Base-by-base conservation (phyloP, 1,284 basidiomycete genomes). In the Sanghuangporus weigelae region DNA sequence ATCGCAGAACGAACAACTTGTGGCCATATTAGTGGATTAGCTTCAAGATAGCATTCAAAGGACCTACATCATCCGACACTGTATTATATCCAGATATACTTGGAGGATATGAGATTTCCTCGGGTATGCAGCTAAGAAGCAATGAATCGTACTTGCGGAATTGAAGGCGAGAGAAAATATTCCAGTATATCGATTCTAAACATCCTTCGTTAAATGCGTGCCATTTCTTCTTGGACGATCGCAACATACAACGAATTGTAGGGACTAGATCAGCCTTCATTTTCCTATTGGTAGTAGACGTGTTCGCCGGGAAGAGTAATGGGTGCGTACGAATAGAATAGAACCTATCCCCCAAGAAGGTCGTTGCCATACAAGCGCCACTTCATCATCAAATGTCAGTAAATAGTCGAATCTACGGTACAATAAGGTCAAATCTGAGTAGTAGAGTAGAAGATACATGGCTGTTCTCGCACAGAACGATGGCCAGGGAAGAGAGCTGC, bases 161-260 rank as follows among this genome's bases (percentile, higher is more conserved):
- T 57, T 57, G 38, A 57, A 57, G 0, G 56, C 56, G n/a, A 57
- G 40, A 23, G 56, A 21, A 38, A 57, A 57, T 21, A 57, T n/a
- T 12, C 56, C 56, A 35, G 40, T 10, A n/a, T 57, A 57, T 5
- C 56, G 56, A 44, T 57, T 57, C 56, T 57, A 23, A 26, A 16
- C 3, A 14, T 19, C 12, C 16, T 1, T 26, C 7, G 23, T 38
- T 5, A 42, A 8, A 21, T 10, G 19, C 56, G n/a, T 57, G 35
- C 23, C n/a, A 7, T 57, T 7, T 54, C 35, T 35, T 35, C 31
- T 14, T 11, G 12, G 2, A 38, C 16, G 23, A 38, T 10, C 53
- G 21, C 14, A 7, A 31, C 53, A 31, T 38, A 54, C 53, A 38
- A 38, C 53, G 38, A 54, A 54, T 26, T 54, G 38, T 14, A 54